Evolutionary conservation across 1,139 yeast genomes (phyloP).

Genomic region (Taiozyma sp.): DNA sequence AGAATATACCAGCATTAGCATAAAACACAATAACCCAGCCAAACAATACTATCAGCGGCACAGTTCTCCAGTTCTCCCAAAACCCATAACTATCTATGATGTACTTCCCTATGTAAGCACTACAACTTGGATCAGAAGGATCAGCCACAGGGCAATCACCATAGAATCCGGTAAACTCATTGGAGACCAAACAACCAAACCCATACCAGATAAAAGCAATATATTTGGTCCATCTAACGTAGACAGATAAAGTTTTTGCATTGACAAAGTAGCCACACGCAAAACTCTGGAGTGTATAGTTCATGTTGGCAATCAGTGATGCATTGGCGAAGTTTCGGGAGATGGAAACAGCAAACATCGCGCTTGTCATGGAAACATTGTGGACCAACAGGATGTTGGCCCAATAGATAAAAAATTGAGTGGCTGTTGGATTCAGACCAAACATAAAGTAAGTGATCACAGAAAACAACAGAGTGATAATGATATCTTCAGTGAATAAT

Average conservation of each 20-base stretch:
- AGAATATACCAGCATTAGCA: conserved; percentile 31
- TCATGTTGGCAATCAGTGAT: conserved; percentile 52
- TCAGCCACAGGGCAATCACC: conserved; percentile 53
- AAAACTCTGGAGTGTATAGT: conserved; percentile 46
- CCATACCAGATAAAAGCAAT: conserved; percentile 74
- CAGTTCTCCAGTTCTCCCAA: conserved; percentile 56
- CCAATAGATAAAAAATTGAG: conserved; percentile 55
- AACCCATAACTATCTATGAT: conserved; percentile 56
- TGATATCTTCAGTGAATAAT: conserved; percentile 62
- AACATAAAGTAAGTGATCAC: conserved; percentile 70
- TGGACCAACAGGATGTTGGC: conserved; percentile 53
- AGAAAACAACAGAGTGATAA: conserved; percentile 55
- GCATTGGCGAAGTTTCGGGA: conserved; percentile 63
- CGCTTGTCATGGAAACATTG: conserved; percentile 50
- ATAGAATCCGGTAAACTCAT: conserved; percentile 55
- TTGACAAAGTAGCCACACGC: conserved; percentile 82
- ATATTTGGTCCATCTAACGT: conserved; percentile 81
- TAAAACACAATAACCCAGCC: conserved; percentile 59
- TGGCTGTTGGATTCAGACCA: conserved; percentile 47
- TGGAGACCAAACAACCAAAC: conserved; percentile 62
- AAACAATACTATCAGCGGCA: conserved; percentile 59
- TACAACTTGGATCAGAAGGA: conserved; percentile 35
- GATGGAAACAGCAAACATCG: conserved; percentile 50
- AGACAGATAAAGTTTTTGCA: conserved; percentile 71
- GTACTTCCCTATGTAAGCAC: conserved; percentile 42